A percentile compares a stretch with the other conserved stretches of the same genome.
Evolutionary conservation across 805 yeast genomes (phyloP).

Genomic region (Hanseniaspora nectarophila): DNA sequence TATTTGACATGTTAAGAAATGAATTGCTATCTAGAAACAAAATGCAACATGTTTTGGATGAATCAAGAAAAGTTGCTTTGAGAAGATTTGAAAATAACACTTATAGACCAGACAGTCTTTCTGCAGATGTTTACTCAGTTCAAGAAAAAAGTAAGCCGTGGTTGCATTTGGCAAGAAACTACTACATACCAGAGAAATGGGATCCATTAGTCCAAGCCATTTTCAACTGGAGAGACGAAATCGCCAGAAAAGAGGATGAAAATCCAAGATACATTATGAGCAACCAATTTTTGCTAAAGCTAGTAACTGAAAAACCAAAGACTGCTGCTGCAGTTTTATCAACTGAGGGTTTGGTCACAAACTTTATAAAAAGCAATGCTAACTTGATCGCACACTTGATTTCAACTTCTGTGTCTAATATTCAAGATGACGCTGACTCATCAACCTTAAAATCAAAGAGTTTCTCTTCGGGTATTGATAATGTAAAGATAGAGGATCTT

Average conservation of each 20-base stretch:
- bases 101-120: conserved; percentile 36
- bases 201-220: conserved; percentile 47
- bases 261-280: conserved; percentile 75
- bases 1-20: conserved; percentile 63
- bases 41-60: conserved; percentile 51
- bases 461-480: not conserved
- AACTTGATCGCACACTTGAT: conserved; percentile 50
- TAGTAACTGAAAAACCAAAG: conserved; percentile 49
- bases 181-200: conserved; percentile 46
- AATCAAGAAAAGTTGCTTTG: conserved; percentile 67
- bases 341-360: conserved; percentile 37
- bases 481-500: conserved; percentile 1
- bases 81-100: conserved; percentile 72
- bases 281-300: conserved; percentile 55
- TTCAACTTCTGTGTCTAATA: conserved; percentile 29
- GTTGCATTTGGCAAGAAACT: conserved; percentile 49
- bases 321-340: conserved; percentile 45
- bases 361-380: conserved; percentile 46
- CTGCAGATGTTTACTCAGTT: conserved; percentile 36
- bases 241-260: conserved; percentile 72
- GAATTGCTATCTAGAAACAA: conserved; percentile 41
- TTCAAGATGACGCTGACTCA: conserved; percentile 16
- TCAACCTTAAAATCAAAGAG: not conserved
- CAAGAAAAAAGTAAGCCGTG: conserved; percentile 54
- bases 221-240: conserved; percentile 69